Evolutionary conservation across 2,329 filamentous ascomycete genomes (phyloP), one percentile per base, ranked within the genome.

Genomic region (Stagonosporopsis rhizophila): DNA sequence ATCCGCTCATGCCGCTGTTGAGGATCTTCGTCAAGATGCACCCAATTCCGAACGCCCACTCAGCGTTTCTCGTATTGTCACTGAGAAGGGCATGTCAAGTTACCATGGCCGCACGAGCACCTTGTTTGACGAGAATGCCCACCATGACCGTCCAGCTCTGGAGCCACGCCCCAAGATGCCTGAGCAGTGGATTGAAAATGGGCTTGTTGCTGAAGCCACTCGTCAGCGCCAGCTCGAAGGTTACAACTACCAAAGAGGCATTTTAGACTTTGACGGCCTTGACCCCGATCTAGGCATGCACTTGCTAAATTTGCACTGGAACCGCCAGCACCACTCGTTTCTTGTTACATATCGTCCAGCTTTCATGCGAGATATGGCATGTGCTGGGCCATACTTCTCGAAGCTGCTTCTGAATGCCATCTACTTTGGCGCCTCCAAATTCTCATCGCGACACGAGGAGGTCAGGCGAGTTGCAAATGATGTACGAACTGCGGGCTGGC

Each of bases 401-500:
- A 81, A 84, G 44, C 71, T 83, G 2, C 74, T 86, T 1, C 73
- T 86, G 2, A 85, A 85, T 59, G 83, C 83, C 1, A 81, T 87
- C 0, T 78, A 81, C 46, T 83, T 79, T 51, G 71, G 74, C 5
- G 74, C 77, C 1, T 71, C 77, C 4, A 82, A 83, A 52, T 82
- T 81, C 58, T 80, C 78, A 37, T 74, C 77, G 1, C 72, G 80
- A 0, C 69, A 74, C 0, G 78, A 82, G 38, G 74, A 47, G 30
- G 49, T 83, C 0, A 78, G 81, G 0, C 73, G 74, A 20, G 78
- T 81, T 37, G 71, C 77, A 0, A 66, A 76, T 4, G 81, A 84
- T 62, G 78, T 73, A 0, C 72, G 78, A 3, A 83, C 80, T 0
- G 79, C 81, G 1, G 81, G 82, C 3, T 81, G 79, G 79, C 70